Evolutionary conservation across 2,329 filamentous ascomycete genomes (phyloP).

Genomic region (Lachnellula occidentalis): DNA sequence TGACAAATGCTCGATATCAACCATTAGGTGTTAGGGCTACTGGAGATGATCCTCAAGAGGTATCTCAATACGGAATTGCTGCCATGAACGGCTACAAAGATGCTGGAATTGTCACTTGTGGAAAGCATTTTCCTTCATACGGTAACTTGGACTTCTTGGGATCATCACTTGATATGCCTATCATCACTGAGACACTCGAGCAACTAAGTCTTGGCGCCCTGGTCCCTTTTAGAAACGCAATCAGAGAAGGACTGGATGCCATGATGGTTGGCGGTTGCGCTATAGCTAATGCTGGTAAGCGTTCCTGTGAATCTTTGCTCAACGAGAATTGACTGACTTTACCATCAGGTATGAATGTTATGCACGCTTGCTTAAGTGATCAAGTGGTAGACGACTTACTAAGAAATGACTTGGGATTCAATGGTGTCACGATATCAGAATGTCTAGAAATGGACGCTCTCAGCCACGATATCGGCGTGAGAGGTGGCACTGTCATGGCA

Average conservation of each 20-base stretch:
- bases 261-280: constrained; percentile 96
- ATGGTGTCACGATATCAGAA: constrained; percentile 90
- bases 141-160: constrained; percentile 92
- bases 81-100: constrained; percentile 91
- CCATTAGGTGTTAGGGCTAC: constrained; percentile 84
- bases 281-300: constrained; percentile 60
- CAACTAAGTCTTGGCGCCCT: constrained; percentile 88
- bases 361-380: constrained; percentile 94
- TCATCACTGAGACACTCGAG: constrained; percentile 91
- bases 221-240: constrained; percentile 86
- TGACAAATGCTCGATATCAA: constrained; percentile 89
- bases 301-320: not conserved
- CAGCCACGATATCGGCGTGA: constrained; percentile 93
- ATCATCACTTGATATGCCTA: constrained; percentile 85
- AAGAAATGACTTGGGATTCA: constrained; percentile 81
- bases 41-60: constrained; percentile 91
- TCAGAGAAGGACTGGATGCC: constrained; percentile 78
- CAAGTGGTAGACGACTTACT: constrained; percentile 89
- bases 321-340: not conserved
- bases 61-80: constrained; percentile 85
- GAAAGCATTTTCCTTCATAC: constrained; percentile 95
- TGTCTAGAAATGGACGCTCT: constrained; percentile 96
- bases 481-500: constrained; percentile 94
- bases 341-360: constrained; percentile 76
- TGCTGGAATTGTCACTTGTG: constrained; percentile 80